Evolutionary conservation across 2,329 filamentous ascomycete species (phyloP), one percentile per base, ranked within the genome.

Genomic region (Mollisiaceae sp.): DNA sequence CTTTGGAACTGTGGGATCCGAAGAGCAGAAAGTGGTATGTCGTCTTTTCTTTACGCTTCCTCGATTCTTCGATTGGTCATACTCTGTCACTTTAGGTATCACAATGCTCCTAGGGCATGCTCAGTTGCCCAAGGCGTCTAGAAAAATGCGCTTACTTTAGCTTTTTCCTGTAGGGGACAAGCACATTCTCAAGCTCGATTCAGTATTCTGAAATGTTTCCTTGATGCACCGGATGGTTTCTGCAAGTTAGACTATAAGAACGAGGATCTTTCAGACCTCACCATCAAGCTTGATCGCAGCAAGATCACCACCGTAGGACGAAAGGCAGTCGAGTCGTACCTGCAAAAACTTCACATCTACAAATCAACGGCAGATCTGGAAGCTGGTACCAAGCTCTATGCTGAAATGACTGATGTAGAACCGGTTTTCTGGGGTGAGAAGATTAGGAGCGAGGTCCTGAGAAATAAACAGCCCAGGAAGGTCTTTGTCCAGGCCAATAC

Each of bases 401-500:
- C 90, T 67, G 85, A 90, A 36, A 94, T 97, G 84, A 97, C 94
- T 8, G 82, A 85, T 27, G 94, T 97, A 24, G 91, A 91, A 65
- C 80, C 88, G 60, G 89, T 92, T 45, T 97, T 92, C 81, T 97
- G 92, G 86, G 93, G 90, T 63, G 88, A 86, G 69, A 90, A 90
- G 79, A 87, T 97, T 32, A 85, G 94, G 64, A 87, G 91, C 56
- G 85, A 91, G 66, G 91, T 94, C 27, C 79, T 94, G 50, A 82
- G 84, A 72, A 91, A 92, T 78, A 92, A 92, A 81, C 90, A 91
- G 79, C 91, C 91, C n/a, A 82, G 91, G 66, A 94, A 94, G 82
- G 90, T 97, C 54, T 97, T 97, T 80, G 93, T 97, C 62, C 94
- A 97, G 81, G 93, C 92, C 66, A 98, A 97, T 78, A 97, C 94